These are phyloP conservation scores for Phytophthora boehmeriae DNA, from an alignment of 352 stramenopile species.

Conservation along the genomic window DNA sequence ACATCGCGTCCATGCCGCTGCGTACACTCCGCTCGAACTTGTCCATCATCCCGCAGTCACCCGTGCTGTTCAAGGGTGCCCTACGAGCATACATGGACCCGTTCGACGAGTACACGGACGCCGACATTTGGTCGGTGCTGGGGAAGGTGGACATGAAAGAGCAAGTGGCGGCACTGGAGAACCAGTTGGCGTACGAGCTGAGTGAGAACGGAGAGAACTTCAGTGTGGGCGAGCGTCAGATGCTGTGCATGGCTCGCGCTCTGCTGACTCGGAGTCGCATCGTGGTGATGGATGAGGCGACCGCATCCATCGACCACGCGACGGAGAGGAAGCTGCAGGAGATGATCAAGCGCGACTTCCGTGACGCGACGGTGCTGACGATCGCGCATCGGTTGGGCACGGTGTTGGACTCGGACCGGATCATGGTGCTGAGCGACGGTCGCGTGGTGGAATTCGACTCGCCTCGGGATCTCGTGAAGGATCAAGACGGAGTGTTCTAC, in stretches of 20 bases:
- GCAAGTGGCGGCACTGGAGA: too few relatives aligned
- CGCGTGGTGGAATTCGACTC: too few relatives aligned
- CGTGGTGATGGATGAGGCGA: constrained; percentile 95
- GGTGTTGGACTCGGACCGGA: constrained; percentile 89
- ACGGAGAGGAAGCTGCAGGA: constrained; percentile 65
- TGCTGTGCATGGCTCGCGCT: constrained; percentile 91
- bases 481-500: constrained; percentile 13
- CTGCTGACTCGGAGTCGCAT: constrained; percentile 83
- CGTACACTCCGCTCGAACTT: too few relatives aligned
- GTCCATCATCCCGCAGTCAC: too few relatives aligned
- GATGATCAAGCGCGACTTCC: constrained; percentile 88
- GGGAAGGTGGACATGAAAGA: constrained; percentile 62
- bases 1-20: constrained; percentile 40
- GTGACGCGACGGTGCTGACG: constrained; percentile 87
- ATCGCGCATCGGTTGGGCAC: constrained; percentile 93
- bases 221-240: too few relatives aligned
- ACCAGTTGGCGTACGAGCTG: too few relatives aligned
- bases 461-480: constrained; percentile 33
- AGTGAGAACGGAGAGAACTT: too few relatives aligned
- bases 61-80: constrained; percentile 90
- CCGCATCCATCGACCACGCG: constrained; percentile 58
- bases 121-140: constrained; percentile 74
- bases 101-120: constrained; percentile 70
- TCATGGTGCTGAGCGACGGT: too few relatives aligned
- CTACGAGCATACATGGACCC: constrained; percentile 90